Evolutionary conservation across 176 grass and related monocot genomes (phyloP).

Genomic region (Typha latifolia): DNA sequence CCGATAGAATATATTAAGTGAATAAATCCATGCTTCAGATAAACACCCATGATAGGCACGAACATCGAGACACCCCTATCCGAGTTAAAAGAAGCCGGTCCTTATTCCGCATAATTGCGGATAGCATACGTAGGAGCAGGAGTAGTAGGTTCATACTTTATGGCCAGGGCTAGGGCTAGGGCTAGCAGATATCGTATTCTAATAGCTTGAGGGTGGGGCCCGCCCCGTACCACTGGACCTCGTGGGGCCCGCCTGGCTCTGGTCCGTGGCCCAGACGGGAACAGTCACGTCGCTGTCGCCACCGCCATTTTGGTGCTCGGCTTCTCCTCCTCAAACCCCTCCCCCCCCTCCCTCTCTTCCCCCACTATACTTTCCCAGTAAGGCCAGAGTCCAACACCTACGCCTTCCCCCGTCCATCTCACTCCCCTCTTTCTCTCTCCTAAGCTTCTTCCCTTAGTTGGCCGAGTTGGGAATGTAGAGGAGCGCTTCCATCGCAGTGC

Average conservation of each 20-base stretch:
- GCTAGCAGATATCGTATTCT: too few species aligned
- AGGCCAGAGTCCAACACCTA: too few species aligned
- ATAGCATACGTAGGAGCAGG: too few species aligned
- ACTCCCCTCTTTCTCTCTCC: background rate
- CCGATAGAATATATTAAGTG: too few species aligned
- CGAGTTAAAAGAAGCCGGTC: too few species aligned
- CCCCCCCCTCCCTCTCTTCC: background rate
- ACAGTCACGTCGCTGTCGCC: slow-evolving; percentile 90
- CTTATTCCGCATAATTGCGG: too few species aligned
- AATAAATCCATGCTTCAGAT: too few species aligned
- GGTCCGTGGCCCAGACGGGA: slow-evolving; percentile 29
- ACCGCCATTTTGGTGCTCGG: slow-evolving; percentile 38
- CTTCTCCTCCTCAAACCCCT: background rate
- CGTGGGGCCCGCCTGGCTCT: background rate
- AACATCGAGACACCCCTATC: too few species aligned
- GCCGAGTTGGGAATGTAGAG: background rate
- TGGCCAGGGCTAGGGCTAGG: too few species aligned
- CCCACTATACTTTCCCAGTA: too few species aligned
- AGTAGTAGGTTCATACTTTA: too few species aligned
- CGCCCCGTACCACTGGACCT: slow-evolving; percentile 10
- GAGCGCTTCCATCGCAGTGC: background rate
- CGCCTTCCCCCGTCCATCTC: background rate
- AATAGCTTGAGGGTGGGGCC: background rate
- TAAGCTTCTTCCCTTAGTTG: background rate
- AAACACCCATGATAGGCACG: too few species aligned